Conservation (phyloP, 345 rosid genomes). For the Physaria fendleri region DNA sequence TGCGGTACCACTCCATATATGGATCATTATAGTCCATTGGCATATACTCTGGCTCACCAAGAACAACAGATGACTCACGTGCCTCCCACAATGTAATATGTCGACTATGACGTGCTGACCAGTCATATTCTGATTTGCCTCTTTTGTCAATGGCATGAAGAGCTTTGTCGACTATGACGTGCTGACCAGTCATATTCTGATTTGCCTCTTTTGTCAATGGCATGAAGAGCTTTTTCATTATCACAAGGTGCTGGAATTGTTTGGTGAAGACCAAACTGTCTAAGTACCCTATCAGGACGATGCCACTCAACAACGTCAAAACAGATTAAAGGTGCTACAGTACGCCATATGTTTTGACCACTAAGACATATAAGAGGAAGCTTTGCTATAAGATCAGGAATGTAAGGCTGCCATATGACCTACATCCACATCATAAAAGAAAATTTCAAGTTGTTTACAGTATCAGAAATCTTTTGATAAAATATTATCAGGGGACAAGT, state of each 20-base stretch:
- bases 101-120: slow-evolving; percentile 36
- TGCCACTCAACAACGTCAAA: slow-evolving; percentile 39
- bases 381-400: slow-evolving; percentile 26
- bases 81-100: slow-evolving; percentile 32
- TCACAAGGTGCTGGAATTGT: slow-evolving; percentile 31
- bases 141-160: slow-evolving; percentile 38
- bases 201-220: slow-evolving; percentile 37
- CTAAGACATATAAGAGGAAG: slow-evolving; percentile 33
- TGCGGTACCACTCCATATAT: slow-evolving; percentile 37
- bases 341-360: slow-evolving; percentile 34
- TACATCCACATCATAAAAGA: slow-evolving; percentile 10
- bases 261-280: slow-evolving; percentile 36
- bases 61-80: slow-evolving; percentile 29
- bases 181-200: slow-evolving; percentile 37
- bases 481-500: slow-evolving; percentile 1
- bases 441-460: neutral
- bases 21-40: slow-evolving; percentile 39
- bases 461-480: neutral
- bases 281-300: slow-evolving; percentile 34
- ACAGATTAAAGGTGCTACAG: slow-evolving; percentile 30
- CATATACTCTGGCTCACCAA: slow-evolving; percentile 23
- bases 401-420: slow-evolving; percentile 35
- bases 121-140: slow-evolving; percentile 33
- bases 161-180: slow-evolving; percentile 33
- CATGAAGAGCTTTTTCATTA: slow-evolving; percentile 34